These are phyloP conservation scores for Penicillium decumbens DNA, from an alignment of 2,329 filamentous ascomycete genomes.

Conservation along the genomic window DNA sequence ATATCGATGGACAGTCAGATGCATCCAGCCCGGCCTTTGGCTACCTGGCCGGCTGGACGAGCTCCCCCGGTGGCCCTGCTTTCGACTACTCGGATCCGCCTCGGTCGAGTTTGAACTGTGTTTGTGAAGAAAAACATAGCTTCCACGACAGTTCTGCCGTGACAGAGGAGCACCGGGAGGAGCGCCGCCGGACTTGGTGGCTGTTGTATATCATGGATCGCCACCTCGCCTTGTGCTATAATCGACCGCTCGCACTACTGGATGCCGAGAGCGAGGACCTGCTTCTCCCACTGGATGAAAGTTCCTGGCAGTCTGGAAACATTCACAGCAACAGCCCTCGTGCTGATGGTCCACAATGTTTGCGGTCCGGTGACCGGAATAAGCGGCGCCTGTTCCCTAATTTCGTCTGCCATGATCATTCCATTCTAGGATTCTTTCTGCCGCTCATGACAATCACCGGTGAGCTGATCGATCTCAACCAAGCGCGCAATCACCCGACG, in stretches of 20 bases:
- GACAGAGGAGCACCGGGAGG: constrained; percentile 81
- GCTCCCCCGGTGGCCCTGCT: constrained; percentile 51
- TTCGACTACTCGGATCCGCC: constrained; percentile 40
- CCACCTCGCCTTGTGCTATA: constrained; percentile 87
- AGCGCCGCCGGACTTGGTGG: constrained; percentile 89
- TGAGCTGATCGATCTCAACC: constrained; percentile 84
- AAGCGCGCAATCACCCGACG: constrained; percentile 79
- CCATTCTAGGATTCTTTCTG: constrained; percentile 86
- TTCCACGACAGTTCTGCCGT: constrained; percentile 31
- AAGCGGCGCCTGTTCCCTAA: constrained; percentile 64
- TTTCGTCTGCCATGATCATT: constrained; percentile 79
- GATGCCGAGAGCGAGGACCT: constrained; percentile 83
- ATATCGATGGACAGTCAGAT: constrained; percentile 28
- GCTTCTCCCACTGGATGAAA: constrained; percentile 81
- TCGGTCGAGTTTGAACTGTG: constrained; percentile 34
- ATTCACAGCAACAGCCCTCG: constrained; percentile 55
- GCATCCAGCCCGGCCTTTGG: constrained; percentile 33
- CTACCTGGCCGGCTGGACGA: constrained; percentile 31
- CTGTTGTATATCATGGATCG: constrained; percentile 85
- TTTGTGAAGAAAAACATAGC: constrained; percentile 29
- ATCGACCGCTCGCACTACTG: constrained; percentile 78
- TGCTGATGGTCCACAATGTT: constrained; percentile 34
- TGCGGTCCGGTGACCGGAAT: constrained; percentile 32
- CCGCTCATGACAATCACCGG: constrained; percentile 93
- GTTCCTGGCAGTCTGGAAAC: constrained; percentile 77